Conservation (phyloP, 2,329 filamentous ascomycete species). For the Sarocladium kiliense region DNA sequence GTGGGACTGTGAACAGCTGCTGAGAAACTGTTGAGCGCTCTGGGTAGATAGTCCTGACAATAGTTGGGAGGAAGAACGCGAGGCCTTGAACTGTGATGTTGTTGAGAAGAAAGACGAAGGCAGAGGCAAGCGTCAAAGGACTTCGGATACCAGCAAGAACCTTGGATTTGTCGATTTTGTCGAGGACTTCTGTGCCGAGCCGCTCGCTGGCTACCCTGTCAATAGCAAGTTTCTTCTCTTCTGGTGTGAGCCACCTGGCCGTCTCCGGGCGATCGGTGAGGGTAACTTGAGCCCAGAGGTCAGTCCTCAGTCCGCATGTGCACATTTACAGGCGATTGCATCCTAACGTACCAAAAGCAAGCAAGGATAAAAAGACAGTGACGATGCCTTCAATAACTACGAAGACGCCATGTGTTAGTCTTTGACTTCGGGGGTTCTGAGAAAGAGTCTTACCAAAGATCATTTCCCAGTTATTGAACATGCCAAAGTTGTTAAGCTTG, state of each 20-base stretch:
- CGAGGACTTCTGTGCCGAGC: conserved; percentile 53
- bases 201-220: conserved; percentile 56
- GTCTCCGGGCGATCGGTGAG: conserved; percentile 63
- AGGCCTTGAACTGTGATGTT: conserved; percentile 64
- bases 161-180: conserved; percentile 54
- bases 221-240: conserved; percentile 60
- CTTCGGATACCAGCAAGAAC: conserved; percentile 53
- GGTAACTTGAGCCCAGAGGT: conserved; percentile 17
- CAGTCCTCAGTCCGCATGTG: background rate
- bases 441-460: conserved; percentile 44
- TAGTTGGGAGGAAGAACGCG: conserved; percentile 61
- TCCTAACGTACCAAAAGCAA: conserved; percentile 43
- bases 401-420: too few relatives aligned
- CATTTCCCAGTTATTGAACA: conserved; percentile 59
- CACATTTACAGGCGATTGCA: background rate
- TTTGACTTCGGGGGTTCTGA: too few relatives aligned
- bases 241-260: conserved; percentile 56
- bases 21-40: conserved; percentile 49
- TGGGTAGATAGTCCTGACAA: conserved; percentile 60
- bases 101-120: conserved; percentile 57
- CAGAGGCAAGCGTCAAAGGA: conserved; percentile 49
- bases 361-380: conserved; percentile 42
- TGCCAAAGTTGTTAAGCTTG: conserved; percentile 49
- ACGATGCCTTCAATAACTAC: conserved; percentile 64
- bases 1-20: conserved; percentile 61